These are phyloP conservation scores for Cotoneaster glaucophyllus DNA, from an alignment of 306 rosid genomes.

Conservation along the genomic window DNA sequence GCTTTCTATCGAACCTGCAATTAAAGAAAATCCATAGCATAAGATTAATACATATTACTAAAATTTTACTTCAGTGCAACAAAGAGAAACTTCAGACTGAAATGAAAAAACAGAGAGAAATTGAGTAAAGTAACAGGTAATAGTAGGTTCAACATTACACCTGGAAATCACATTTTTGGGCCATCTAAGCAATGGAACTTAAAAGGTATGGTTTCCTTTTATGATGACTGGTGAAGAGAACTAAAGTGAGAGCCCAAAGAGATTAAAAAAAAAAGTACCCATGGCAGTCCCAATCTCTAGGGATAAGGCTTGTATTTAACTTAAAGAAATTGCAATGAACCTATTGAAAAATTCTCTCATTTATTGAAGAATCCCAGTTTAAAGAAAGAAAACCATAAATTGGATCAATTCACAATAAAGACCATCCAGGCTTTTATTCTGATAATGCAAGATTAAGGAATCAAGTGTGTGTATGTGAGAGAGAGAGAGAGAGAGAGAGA, in stretches of 20 bases:
- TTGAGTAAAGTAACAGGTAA: background rate
- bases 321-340: constrained; percentile 7
- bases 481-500: background rate
- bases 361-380: background rate
- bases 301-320: background rate
- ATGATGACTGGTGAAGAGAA: background rate
- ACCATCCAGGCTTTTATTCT: constrained; percentile 2
- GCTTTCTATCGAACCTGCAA: constrained; percentile 93
- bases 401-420: background rate
- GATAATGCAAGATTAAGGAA: background rate
- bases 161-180: background rate
- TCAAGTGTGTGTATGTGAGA: background rate
- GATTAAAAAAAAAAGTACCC: background rate
- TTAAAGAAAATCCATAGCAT: background rate
- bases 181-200: background rate
- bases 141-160: background rate
- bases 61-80: background rate
- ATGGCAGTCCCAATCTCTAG: background rate
- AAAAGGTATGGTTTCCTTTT: background rate
- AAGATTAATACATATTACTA: background rate
- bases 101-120: background rate
- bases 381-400: background rate
- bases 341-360: background rate
- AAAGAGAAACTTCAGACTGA: background rate
- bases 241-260: background rate